Base-by-base conservation (phyloP, 192 early-diverging fungal species). In the Mortierella hygrophila region DNA sequence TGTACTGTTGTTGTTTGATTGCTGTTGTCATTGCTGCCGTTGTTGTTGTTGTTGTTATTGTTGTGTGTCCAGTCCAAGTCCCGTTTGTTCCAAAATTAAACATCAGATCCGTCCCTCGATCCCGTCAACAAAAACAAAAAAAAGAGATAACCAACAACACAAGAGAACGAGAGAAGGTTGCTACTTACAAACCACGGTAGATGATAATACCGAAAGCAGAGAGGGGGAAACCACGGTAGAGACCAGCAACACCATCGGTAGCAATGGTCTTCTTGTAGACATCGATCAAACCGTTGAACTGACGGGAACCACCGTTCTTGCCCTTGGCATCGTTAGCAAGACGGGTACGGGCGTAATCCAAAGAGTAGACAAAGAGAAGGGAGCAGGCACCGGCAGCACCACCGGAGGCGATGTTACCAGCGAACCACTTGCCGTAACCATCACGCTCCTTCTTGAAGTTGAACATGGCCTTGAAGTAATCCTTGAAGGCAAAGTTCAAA, bases 261-360 rank as follows among this genome's bases (percentile, higher is more conserved):
- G 90, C 90, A 47, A 94, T 78, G 79, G 96, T 96, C 94, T 98
- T 97, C 89, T 92, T 92, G 93, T 96, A 97, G 88, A 95, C 96
- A 88, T 91, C 90, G 88, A 96, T 92, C 69, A 99, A 93, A 93
- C 97, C 97, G 88, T 91, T 97, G 95, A 97, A 99, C 93, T 97
- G 97, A 89, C 97, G 96, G 74, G 95, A 90, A 88, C 95, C 96
- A 88, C 94, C 95, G 86, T 92, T 93, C 88, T 94, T 94, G 77
- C 90, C 89, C 88, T 94, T 94, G 89, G 94, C 91, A 81, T 97
- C 97, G 92, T 95, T 96, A 77, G 97, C 97, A 88, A 98, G 95
- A 95, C 98, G 98, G 88, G 98, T 99, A 97, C 97, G 97, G 80
- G 97, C 97, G 90, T 96, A 98, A 92, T 99, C 98, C 75, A 98